Evolutionary conservation across 2,329 filamentous ascomycete species (phyloP).

Genomic region (Nigrospora osmanthi): DNA sequence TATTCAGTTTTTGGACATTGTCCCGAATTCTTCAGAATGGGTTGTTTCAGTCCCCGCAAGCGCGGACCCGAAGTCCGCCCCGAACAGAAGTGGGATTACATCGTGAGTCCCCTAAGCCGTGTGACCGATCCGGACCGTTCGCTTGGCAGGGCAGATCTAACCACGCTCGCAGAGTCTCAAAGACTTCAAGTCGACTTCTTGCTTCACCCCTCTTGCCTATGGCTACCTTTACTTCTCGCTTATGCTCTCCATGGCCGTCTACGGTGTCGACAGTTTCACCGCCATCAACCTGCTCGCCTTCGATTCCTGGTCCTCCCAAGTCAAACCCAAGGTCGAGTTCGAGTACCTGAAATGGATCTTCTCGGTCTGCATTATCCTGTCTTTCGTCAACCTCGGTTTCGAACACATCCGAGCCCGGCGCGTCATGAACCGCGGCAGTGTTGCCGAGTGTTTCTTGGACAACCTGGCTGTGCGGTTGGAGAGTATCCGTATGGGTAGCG

Average conservation of each 20-base stretch:
- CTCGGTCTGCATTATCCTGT: constrained; percentile 82
- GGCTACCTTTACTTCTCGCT: constrained; percentile 77
- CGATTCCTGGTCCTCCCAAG: constrained; percentile 78
- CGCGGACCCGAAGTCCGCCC: constrained; percentile 55
- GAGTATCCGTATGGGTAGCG: constrained; percentile 65
- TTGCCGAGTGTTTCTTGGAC: constrained; percentile 89
- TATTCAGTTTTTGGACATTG: neutral
- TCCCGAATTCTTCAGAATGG: constrained; percentile 41
- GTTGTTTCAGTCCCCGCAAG: constrained; percentile 55
- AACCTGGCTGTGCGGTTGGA: constrained; percentile 78
- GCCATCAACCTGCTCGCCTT: constrained; percentile 86
- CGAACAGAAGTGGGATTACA: constrained; percentile 93
- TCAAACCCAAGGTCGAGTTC: constrained; percentile 63
- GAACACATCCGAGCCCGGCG: constrained; percentile 73
- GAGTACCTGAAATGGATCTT: constrained; percentile 91
- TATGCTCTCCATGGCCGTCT: constrained; percentile 73
- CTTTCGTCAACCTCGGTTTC: constrained; percentile 72
- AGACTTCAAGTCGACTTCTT: constrained; percentile 81
- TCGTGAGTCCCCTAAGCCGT: constrained; percentile 46
- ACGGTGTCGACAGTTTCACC: constrained; percentile 86
- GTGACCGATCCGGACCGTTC: neutral
- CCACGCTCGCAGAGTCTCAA: constrained; percentile 32
- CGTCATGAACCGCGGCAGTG: constrained; percentile 76
- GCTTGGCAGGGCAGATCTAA: constrained; percentile 3
- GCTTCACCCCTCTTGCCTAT: constrained; percentile 72